A percentile compares a stretch with the other conserved stretches of the same genome.
Conservation (phyloP, 106 monocot species). For the Alisma plantagoaquatica region DNA sequence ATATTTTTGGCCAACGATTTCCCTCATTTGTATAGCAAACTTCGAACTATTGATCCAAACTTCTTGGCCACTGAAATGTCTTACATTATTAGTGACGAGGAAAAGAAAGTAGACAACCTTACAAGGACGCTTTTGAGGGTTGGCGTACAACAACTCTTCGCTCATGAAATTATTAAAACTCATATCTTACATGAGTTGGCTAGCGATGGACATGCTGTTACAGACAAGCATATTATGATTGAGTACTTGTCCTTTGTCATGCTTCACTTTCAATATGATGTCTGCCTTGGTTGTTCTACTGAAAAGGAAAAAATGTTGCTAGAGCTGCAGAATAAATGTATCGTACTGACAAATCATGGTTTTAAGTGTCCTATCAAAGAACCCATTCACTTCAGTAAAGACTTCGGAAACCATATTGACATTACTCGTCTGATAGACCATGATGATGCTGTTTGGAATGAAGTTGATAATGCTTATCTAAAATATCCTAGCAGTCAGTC, state of each 20-base stretch:
- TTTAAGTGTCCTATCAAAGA: conserved; percentile 41
- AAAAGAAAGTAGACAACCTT: conserved; percentile 27
- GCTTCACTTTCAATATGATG: conserved; percentile 76
- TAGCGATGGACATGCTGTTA: conserved; percentile 11
- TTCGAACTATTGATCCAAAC: conserved; percentile 46
- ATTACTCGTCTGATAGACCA: conserved; percentile 28
- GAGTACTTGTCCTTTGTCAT: conserved; percentile 84
- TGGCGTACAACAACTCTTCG: conserved; percentile 66
- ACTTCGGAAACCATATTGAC: conserved; percentile 66
- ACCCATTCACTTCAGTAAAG: conserved; percentile 77
- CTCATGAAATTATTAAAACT: conserved; percentile 72
- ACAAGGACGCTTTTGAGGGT: conserved; percentile 53
- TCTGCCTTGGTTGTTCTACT: conserved; percentile 46
- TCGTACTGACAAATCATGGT: conserved; percentile 75
- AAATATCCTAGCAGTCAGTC: conserved; percentile 41
- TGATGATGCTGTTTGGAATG: conserved; percentile 44
- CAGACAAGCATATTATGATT: conserved; percentile 34
- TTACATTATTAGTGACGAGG: conserved; percentile 20
- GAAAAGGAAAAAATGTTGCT: conserved; percentile 57
- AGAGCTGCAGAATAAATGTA: conserved; percentile 28
- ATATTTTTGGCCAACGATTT: conserved; percentile 38
- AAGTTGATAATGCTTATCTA: conserved; percentile 73
- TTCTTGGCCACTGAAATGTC: conserved; percentile 32
- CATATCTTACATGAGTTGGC: conserved; percentile 53
- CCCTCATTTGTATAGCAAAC: conserved; percentile 52